Base-by-base conservation (phyloP, 306 rosid genomes). In the Acacia acuminata region DNA sequence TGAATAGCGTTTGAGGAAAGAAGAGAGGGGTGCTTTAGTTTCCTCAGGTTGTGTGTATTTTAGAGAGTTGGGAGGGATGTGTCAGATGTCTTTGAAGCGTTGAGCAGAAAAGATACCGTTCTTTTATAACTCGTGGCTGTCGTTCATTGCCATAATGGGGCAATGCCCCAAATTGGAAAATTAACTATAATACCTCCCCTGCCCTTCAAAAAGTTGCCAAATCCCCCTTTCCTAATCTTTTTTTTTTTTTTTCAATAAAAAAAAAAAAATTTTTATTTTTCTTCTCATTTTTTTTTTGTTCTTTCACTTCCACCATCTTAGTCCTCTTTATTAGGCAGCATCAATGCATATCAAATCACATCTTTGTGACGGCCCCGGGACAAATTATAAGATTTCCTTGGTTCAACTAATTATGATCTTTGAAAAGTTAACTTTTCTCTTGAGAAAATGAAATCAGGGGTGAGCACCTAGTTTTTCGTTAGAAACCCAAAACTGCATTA, bases 141-240 rank as follows among this genome's bases (percentile, higher is more conserved):
- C 75, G 88, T 82, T 91, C 72, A 77, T 36, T 92, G 88, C 97
- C 82, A 36, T 68, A 84, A 80, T 43, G 51, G 90, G 90, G 94
- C 30, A 90, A 86, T 72, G 38, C 80, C 92, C 22, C 76, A 75
- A 90, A 87, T 63, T 38, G 89, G 89, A 80, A 89, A 80, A 75
- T 75, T 77, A 84, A 34, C 73, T 51, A 63, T 82, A 72, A 67
- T 82, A 51, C 69, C 75, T 43, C 11, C 27, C 27, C 27, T 51
- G 2, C 32, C 48, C 17, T 71, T 79, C 43, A 15, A 82, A 82
- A 87, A 73, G 74, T 25, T 44, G 16, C 30, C 66, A 34, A 78
- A 71, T 27, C 25, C 77, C 13, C 51, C 3, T 55, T 48, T 61
- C 65, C 25, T 76, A 79, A 76, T 80, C 58, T 9, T 27, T 6